Evolutionary conservation across 352 stramenopile genomes (phyloP).

Genomic region (Elongisporangium prolatum): DNA sequence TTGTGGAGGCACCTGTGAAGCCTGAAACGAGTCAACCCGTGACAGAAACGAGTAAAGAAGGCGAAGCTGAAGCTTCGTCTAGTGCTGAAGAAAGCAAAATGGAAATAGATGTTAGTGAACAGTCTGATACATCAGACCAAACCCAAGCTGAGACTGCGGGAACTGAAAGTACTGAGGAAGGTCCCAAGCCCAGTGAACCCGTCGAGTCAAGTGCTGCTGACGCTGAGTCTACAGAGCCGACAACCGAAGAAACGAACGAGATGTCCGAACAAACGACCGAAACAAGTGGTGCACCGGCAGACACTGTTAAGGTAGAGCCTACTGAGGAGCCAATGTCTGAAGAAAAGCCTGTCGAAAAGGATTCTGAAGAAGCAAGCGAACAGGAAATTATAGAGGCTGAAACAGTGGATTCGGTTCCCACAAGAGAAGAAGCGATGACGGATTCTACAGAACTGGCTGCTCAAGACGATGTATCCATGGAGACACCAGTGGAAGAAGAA

Average conservation of each 20-base stretch:
- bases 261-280: slow-evolving; percentile 4
- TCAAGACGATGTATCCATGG: slow-evolving; percentile 9
- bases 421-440: slow-evolving; percentile 2
- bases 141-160: neutral
- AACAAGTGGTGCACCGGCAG: neutral
- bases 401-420: slow-evolving; percentile 12
- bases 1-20: slow-evolving; percentile 2
- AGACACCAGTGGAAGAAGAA: slow-evolving; percentile 8
- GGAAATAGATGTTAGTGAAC: neutral
- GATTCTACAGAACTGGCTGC: slow-evolving; percentile 10
- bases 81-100: neutral
- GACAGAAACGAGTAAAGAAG: slow-evolving; percentile 11
- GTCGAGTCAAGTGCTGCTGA: neutral
- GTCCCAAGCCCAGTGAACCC: neutral
- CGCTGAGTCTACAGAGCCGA: neutral
- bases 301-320: slow-evolving; percentile 8
- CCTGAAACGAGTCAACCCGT: neutral
- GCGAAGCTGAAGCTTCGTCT: slow-evolving; percentile 5
- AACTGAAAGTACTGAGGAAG: neutral
- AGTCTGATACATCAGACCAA: neutral
- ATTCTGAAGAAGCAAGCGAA: slow-evolving; percentile 5
- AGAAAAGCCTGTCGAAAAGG: slow-evolving; percentile 10
- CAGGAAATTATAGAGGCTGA: slow-evolving; percentile 8
- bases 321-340: slow-evolving; percentile 7
- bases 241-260: neutral